Evolutionary conservation across 306 rosid genomes (phyloP).

Genomic region (Medicago lupulina): DNA sequence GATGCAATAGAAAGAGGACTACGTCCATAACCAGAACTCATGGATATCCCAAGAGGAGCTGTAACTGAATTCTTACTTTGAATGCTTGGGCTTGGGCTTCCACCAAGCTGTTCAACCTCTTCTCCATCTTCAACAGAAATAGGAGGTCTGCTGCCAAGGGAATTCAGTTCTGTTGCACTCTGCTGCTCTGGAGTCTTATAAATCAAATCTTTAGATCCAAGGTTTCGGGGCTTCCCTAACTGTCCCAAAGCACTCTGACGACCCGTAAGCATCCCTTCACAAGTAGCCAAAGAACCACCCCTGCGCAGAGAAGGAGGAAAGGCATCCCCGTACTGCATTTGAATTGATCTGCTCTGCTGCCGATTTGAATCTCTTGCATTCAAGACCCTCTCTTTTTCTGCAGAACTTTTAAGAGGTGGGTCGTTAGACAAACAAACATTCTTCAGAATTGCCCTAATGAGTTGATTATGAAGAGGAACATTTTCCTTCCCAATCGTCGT

Average conservation of each 20-base stretch:
- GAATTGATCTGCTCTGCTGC: conserved; percentile 50
- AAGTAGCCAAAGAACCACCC: conserved; percentile 54
- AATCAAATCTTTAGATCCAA: conserved; percentile 49
- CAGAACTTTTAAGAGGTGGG: conserved; percentile 59
- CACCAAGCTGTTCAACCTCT: conserved; percentile 91
- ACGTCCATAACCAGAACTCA: conserved; percentile 58
- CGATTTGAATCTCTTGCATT: conserved; percentile 60
- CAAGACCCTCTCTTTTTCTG: conserved; percentile 46
- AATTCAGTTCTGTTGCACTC: conserved; percentile 89
- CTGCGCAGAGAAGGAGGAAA: conserved; percentile 57
- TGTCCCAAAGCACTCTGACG: conserved; percentile 66
- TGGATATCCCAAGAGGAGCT: conserved; percentile 89
- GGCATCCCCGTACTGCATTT: conserved; percentile 57
- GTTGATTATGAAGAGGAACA: conserved; percentile 75
- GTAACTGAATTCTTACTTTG: conserved; percentile 92
- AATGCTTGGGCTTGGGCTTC: conserved; percentile 86
- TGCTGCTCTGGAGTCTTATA: conserved; percentile 77
- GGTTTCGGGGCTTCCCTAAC: conserved; percentile 61
- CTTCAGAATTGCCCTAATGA: conserved; percentile 73
- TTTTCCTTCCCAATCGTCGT: conserved; percentile 80
- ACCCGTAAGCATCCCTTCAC: conserved; percentile 58
- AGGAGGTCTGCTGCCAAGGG: conserved; percentile 96
- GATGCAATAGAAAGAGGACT: conserved; percentile 60
- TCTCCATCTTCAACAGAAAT: conserved; percentile 97
- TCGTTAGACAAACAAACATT: conserved; percentile 74